Percentiles rank a stretch among this genome's conserved stretches.
Evolutionary conservation across 345 rosid species (phyloP).

Genomic region (Rubroshorea leprosula): DNA sequence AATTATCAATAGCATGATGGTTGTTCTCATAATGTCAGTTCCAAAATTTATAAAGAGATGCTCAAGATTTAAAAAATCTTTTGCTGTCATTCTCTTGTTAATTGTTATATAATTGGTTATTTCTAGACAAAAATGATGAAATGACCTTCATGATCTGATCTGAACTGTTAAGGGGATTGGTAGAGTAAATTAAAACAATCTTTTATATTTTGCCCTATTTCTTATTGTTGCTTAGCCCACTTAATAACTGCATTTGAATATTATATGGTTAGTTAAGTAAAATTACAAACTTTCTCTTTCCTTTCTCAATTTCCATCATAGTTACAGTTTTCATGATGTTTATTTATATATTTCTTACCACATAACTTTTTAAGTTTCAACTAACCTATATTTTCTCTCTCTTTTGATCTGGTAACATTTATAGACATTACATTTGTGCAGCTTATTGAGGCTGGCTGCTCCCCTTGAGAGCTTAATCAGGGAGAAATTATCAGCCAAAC

Average conservation of each 20-base stretch:
- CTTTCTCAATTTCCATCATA: too few species aligned
- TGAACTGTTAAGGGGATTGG: not conserved
- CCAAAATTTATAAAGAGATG: not conserved
- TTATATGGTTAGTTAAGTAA: too few species aligned
- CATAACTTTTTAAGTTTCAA: not conserved
- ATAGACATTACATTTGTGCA: conserved; percentile 7
- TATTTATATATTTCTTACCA: not conserved
- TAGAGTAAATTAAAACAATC: not conserved
- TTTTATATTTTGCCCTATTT: not conserved
- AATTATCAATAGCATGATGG: not conserved
- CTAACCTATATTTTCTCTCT: not conserved
- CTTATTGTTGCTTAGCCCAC: not conserved
- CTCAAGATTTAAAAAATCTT: not conserved
- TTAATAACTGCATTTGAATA: too few species aligned
- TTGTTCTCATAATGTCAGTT: not conserved
- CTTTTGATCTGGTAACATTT: not conserved
- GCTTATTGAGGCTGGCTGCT: conserved; percentile 31
- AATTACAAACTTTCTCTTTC: too few species aligned
- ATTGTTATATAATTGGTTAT: conserved; percentile 4
- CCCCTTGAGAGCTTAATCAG: conserved; percentile 76
- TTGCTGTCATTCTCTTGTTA: not conserved
- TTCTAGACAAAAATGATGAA: not conserved
- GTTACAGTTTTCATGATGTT: conserved; percentile 3
- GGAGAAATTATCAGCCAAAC: conserved; percentile 73
- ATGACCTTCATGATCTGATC: not conserved